Evolutionary conservation across 2,329 filamentous ascomycete genomes (phyloP), one percentile per base, ranked within the genome.

Genomic region (Cryphonectria nitschkei): DNA sequence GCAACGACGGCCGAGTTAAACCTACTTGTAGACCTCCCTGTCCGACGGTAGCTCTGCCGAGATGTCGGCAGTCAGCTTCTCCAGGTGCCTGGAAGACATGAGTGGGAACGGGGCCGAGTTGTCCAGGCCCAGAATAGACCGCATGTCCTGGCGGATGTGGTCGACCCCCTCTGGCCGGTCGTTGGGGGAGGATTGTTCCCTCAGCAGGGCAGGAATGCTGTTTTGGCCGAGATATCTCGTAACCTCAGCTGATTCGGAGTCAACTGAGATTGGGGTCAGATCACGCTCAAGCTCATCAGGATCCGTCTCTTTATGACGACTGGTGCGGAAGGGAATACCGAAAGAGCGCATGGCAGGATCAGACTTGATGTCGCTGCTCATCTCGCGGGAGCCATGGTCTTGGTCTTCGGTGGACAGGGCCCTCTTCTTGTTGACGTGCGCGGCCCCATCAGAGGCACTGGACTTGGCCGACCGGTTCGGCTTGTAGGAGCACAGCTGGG

Each of bases 211-310:
- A 9, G 89, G 89, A 68, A 91, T 91, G 77, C 88, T 90, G 78
- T 91, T 91, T 76, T 91, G 88, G 39, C 89, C 89, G 46, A 91
- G 83, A 78, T 90, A 91, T 58, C 89, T 84, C 63, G 88, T 86
- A 65, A 84, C 82, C 70, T 88, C 86, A 68, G 83, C 81, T 67
- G 82, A 78, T 67, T 90, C 88, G 37, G 85, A 82, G 70, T 90
- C 88, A 72, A 85, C 83, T 82, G 76, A 74, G 50, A 71, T 69
- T 60, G 69, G 69, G 62, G 72, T 73, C 71, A 73, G 71, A 73
- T 67, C 56, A 56, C 46, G 19, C 32, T 67, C 67, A 68, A 67
- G 46, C 50, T 69, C 64, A 63, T 63, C 58, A 64, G 41, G 54
- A 43, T 43, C 67, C 43, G 43, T 56, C 60, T 50, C n/a, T 50